Base-by-base conservation (phyloP, 78 protist species). In the Emiliania huxleyi region DNA sequence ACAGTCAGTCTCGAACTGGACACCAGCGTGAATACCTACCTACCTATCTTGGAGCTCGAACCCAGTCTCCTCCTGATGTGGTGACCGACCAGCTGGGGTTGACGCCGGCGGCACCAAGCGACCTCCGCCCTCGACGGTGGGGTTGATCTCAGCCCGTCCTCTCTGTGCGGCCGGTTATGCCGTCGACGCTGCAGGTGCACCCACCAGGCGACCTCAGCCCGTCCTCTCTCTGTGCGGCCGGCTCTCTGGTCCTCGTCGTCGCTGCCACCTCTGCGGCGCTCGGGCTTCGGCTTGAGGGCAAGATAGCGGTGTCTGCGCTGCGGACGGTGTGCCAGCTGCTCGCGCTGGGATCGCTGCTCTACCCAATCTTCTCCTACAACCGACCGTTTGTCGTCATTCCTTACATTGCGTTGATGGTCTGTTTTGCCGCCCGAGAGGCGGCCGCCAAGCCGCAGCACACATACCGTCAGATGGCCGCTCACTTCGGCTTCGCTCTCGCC, bases 351-450 rank as follows among this genome's bases (percentile, higher is more conserved):
- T 2, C 33, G 25, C 0, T 91, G 29, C 88, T 91, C 44, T 1
- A 88, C 1, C 93, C 93, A 15, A 69, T 91, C 45, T 46, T 91
- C 48, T 1, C 23, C 2, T 12, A 49, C 29, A 73, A 44, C 88
- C 19, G 25, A 37, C 46, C 45, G 35, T 22, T 0, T 23, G 48
- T 71, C 19, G 87, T 69, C 22, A 2, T 71, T 6, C 45, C 26
- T 0, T 38, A 38, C 52, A 5, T 91, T n/a, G 35, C 21, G 22
- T 19, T 91, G 29, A 91, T 91, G 93, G 38, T 37, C n/a, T 0
- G 1, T 44, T 11, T 91, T 49, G 93, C 93, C 45, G 19, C 93
- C 29, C 62, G 23, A 0, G 93, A 91, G 55, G 93, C 43, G 23
- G 1, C 22, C 8, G 19, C 19, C 21, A 21, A 75, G 52, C 6